Conservation (phyloP, 495 filamentous ascomycete species). For the Penicillium salamii region DNA sequence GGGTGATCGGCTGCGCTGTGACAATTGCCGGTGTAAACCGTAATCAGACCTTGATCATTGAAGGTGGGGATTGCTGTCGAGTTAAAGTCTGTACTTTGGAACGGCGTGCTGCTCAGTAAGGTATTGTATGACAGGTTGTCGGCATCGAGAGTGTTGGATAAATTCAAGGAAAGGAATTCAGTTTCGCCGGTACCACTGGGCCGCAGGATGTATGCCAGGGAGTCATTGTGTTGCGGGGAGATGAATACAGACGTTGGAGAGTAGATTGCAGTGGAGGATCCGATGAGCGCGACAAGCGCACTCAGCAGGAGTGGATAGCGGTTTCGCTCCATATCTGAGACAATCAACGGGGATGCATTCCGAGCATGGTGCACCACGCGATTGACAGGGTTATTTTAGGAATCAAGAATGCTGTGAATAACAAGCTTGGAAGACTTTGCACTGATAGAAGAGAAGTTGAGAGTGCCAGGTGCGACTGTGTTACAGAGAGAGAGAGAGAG, state of each 20-base stretch:
- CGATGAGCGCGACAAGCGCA: slow-evolving; percentile 18
- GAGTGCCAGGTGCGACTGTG: neutral
- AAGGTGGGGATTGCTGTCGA: slow-evolving; percentile 62
- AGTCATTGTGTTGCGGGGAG: slow-evolving; percentile 46
- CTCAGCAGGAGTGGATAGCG: slow-evolving; percentile 13
- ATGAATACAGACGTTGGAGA: slow-evolving; percentile 67
- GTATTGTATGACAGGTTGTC: slow-evolving; percentile 52
- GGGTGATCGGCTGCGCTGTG: slow-evolving; percentile 33
- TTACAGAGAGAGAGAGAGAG: neutral
- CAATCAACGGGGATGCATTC: slow-evolving; percentile 27
- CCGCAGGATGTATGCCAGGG: slow-evolving; percentile 60
- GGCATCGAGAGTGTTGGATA: slow-evolving; percentile 53
- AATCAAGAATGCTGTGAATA: neutral
- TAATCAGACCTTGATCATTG: slow-evolving; percentile 62
- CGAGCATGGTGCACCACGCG: slow-evolving; percentile 29
- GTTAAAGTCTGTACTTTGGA: slow-evolving; percentile 43
- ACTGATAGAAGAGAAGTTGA: neutral
- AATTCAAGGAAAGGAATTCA: slow-evolving; percentile 61
- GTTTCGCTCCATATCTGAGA: slow-evolving; percentile 30
- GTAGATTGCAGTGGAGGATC: slow-evolving; percentile 53
- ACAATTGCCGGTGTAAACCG: slow-evolving; percentile 70
- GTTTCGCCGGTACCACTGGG: slow-evolving; percentile 39
- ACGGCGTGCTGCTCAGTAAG: slow-evolving; percentile 63
- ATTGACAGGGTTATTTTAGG: slow-evolving; percentile 15
- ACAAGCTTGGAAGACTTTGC: too few relatives aligned